A percentile compares a stretch with the other conserved stretches of the same genome.
phyloP scores from a whole-genome alignment of 371 early-diverging fungal genomes.

The Mucor ambiguus region DNA sequence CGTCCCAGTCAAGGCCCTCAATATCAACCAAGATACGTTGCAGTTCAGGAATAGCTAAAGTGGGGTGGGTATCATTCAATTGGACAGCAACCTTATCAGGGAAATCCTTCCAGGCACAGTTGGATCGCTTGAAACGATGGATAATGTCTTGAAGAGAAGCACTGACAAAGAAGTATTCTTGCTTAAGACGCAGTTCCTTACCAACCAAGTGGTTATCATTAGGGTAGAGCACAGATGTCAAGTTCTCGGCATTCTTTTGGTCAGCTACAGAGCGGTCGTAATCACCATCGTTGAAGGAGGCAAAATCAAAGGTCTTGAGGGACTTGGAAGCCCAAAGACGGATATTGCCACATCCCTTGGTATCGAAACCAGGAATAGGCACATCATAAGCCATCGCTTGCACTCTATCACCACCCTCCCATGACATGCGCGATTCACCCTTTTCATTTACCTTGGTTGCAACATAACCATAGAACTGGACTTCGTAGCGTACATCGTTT shows the following conservation, averaged over 20 bases:
- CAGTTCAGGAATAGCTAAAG: slow-evolving; percentile 86
- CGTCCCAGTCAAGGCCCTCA: slow-evolving; percentile 88
- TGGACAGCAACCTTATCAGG: slow-evolving; percentile 91
- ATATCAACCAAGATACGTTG: slow-evolving; percentile 88
- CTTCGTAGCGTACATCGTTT: slow-evolving; percentile 81
- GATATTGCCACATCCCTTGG: slow-evolving; percentile 90
- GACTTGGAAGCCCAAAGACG: slow-evolving; percentile 92
- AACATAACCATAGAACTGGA: slow-evolving; percentile 87
- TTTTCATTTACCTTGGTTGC: slow-evolving; percentile 65
- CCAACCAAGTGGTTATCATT: slow-evolving; percentile 95
- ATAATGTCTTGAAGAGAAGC: slow-evolving; percentile 88
- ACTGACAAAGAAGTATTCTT: slow-evolving; percentile 93
- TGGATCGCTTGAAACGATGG: slow-evolving; percentile 87
- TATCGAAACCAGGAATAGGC: slow-evolving; percentile 88
- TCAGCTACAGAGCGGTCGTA: slow-evolving; percentile 87
- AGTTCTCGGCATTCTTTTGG: slow-evolving; percentile 88
- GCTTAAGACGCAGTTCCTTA: slow-evolving; percentile 91
- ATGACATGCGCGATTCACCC: slow-evolving; percentile 64
- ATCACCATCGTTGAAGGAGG: slow-evolving; percentile 88
- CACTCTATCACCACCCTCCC: slow-evolving; percentile 86
- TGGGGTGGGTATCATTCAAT: slow-evolving; percentile 88
- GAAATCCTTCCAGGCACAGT: slow-evolving; percentile 83
- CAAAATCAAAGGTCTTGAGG: slow-evolving; percentile 76
- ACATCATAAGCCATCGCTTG: slow-evolving; percentile 93
- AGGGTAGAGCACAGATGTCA: slow-evolving; percentile 90